Evolutionary conservation across 495 filamentous ascomycete species (phyloP).

Genomic region (Aspergillus mulundensis): DNA sequence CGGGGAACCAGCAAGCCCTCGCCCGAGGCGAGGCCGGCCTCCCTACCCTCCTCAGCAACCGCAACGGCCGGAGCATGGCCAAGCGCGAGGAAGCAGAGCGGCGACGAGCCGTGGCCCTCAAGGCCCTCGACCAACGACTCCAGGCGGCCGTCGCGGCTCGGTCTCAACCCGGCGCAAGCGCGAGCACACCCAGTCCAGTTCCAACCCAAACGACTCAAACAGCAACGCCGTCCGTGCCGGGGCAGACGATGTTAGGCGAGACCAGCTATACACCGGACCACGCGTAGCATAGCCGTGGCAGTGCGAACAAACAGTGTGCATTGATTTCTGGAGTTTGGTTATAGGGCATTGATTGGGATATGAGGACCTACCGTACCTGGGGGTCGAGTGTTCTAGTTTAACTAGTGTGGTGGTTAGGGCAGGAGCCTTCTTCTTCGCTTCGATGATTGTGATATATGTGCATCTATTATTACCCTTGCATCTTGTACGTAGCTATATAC

Average conservation of each 20-base stretch:
- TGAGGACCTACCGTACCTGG: background rate
- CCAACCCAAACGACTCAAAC: slow-evolving; percentile 31
- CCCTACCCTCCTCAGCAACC: slow-evolving; percentile 53
- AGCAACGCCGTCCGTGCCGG: slow-evolving; percentile 29
- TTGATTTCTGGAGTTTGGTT: slow-evolving; percentile 16
- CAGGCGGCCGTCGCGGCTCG: slow-evolving; percentile 67
- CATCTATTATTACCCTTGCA: slow-evolving; percentile 3
- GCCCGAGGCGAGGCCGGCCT: slow-evolving; percentile 64
- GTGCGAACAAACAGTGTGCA: background rate
- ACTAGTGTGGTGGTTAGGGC: background rate
- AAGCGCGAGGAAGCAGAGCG: slow-evolving; percentile 88
- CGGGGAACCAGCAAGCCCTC: slow-evolving; percentile 67
- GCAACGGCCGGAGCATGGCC: slow-evolving; percentile 39
- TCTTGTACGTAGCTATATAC: slow-evolving; percentile 12
- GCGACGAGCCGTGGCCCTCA: slow-evolving; percentile 80
- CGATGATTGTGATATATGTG: background rate
- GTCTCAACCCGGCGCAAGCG: slow-evolving; percentile 24
- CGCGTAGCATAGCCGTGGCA: slow-evolving; percentile 26
- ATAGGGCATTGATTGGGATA: slow-evolving; percentile 11
- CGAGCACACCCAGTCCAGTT: background rate
- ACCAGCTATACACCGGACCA: slow-evolving; percentile 66
- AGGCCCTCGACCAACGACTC: slow-evolving; percentile 86
- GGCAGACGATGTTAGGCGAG: slow-evolving; percentile 57
- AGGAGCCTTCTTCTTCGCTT: background rate
- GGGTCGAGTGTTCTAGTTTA: background rate